Conservation (phyloP, 441 rosid genomes). For the Pelargonium myrrhifolium region DNA sequence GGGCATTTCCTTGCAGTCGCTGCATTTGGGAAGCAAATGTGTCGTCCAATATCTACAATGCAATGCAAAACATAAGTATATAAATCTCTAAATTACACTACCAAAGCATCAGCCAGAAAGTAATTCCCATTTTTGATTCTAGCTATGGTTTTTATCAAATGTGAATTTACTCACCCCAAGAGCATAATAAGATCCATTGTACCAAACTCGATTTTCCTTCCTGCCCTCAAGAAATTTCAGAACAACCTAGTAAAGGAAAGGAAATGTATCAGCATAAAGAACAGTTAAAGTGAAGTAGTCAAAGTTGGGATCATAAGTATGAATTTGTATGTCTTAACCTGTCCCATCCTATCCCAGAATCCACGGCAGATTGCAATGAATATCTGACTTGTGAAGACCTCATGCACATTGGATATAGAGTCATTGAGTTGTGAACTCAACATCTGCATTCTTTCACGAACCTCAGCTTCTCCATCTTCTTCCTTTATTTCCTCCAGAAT, state of each 20-base stretch:
- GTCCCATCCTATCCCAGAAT: conserved; percentile 96
- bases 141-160: background rate
- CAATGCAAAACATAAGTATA: background rate
- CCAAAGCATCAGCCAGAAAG: no score
- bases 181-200: conserved; percentile 85
- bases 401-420: conserved; percentile 70
- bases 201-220: conserved; percentile 85
- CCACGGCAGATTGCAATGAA: conserved; percentile 80
- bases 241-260: conserved; percentile 41
- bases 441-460: conserved; percentile 82
- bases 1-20: conserved; percentile 61
- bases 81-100: background rate
- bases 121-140: background rate
- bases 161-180: conserved; percentile 62
- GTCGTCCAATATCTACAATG: conserved; percentile 70
- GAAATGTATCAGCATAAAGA: conserved; percentile 6
- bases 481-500: conserved; percentile 84
- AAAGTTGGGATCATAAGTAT: background rate
- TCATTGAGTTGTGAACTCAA: conserved; percentile 60
- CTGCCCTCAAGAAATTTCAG: conserved; percentile 90
- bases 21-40: conserved; percentile 93
- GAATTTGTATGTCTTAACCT: conserved; percentile 32
- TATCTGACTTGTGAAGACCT: conserved; percentile 64
- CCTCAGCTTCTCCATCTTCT: conserved; percentile 81
- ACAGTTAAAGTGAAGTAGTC: background rate